A percentile compares a stretch with the other conserved stretches of the same genome.
Conservation (phyloP, 2,329 filamentous ascomycete genomes). For the Furcasterigmium furcatum region DNA sequence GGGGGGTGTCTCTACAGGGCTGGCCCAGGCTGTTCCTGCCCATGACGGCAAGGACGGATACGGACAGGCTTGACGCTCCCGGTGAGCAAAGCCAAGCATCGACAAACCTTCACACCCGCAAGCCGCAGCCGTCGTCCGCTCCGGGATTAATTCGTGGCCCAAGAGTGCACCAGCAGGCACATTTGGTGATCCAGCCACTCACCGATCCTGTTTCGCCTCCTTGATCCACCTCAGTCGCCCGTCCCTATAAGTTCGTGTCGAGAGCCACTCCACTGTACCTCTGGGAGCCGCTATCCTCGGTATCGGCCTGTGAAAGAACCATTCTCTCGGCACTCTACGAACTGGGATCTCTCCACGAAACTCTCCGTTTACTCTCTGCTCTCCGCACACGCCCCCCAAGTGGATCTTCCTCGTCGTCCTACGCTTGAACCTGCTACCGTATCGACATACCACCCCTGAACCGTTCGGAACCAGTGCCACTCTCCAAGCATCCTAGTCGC, state of each 20-base stretch:
- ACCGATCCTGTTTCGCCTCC: background rate
- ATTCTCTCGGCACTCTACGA: constrained; percentile 9
- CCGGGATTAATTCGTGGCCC: background rate
- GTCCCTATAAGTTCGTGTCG: background rate
- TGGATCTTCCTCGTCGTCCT: constrained; percentile 16
- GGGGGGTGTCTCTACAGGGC: too few relatives aligned
- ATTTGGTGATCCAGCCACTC: background rate
- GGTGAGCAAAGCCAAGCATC: too few relatives aligned
- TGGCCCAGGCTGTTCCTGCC: too few relatives aligned
- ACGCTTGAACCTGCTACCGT: background rate
- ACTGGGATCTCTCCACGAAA: constrained; percentile 12
- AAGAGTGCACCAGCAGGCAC: background rate
- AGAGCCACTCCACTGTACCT: background rate
- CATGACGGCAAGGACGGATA: too few relatives aligned
- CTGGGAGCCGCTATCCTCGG: constrained; percentile 1
- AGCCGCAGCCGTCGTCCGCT: background rate
- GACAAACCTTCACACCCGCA: too few relatives aligned
- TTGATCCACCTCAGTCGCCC: background rate
- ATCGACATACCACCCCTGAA: constrained; percentile 3
- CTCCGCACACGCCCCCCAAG: constrained; percentile 9
- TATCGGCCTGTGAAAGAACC: background rate
- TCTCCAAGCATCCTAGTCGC: background rate
- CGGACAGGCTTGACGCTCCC: too few relatives aligned
- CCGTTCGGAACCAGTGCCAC: constrained; percentile 5
- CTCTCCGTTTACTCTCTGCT: constrained; percentile 9